Base-by-base conservation (phyloP, 2,329 filamentous ascomycete species). In the Colletotrichum sp. region DNA sequence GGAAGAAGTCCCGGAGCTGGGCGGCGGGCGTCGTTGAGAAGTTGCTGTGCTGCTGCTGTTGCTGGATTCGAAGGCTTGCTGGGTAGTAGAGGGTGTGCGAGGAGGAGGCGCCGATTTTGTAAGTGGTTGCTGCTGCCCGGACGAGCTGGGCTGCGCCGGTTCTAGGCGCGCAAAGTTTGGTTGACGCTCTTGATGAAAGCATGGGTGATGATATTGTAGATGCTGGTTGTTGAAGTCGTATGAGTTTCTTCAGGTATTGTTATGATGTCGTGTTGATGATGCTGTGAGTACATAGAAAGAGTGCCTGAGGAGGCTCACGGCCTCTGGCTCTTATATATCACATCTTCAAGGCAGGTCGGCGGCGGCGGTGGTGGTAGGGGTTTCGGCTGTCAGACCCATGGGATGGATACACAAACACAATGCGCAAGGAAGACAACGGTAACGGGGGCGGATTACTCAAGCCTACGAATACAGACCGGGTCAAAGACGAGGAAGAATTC, bases 1-100 rank as follows among this genome's bases (percentile, higher is more conserved):
- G 92, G 79, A 94, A 94, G 84, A 93, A 91, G 79, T 92, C 90
- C n/a, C 85, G 86, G 62, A 92, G 87, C 61, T 84, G 87, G 29
- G 82, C 80, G 32, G 80, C 78, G 0, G 85, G 84, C 2, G 90
- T 90, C 5, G 88, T 89, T 3, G 90, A 91, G 82, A 92, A 91
- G 75, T 79, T 77, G 22, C 76, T 65, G 85, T 65, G 63, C 64
- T 29, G 70, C 16, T 30, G 49, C 7, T 52, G 34, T 84, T 29
- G 81, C 80, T 29, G 79, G 75, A 84, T 75, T 22, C 83, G 82
- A 22, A 85, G 76, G 32, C 80, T 80, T 11, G 80, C 78, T 9
- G 79, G 70, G 36, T 78, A 75, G 4, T 79, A 25, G 19, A 49
- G 39, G 39, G 39, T 49, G 39, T 49, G 39, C 19, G 25, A 67